Evolutionary conservation across 2,329 filamentous ascomycete genomes (phyloP).

Genomic region (Fusarium nematophilum): DNA sequence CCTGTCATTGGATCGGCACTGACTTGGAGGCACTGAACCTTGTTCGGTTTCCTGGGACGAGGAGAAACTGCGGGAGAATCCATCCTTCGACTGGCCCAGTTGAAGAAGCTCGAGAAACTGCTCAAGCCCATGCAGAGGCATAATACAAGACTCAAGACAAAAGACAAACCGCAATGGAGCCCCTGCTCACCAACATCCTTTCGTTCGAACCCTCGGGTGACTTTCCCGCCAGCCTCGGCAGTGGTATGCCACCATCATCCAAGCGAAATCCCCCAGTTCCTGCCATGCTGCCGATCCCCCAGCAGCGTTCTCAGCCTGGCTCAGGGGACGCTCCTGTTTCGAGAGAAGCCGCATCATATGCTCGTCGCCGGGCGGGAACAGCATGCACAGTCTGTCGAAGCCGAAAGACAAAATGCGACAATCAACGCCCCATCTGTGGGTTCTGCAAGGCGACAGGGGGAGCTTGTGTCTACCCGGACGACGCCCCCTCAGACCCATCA

Average conservation of each 20-base stretch:
- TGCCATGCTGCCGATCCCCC: no score
- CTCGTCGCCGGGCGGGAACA: constrained; percentile 15
- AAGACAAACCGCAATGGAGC: constrained; percentile 15
- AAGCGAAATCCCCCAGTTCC: no score
- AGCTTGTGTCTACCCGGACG: constrained; percentile 34
- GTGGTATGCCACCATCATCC: background rate
- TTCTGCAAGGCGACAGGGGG: constrained; percentile 33
- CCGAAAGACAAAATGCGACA: constrained; percentile 38
- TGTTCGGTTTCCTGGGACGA: no score
- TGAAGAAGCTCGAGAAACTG: no score
- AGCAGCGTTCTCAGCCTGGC: no score
- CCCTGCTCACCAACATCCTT: constrained; percentile 26
- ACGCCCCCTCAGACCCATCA: constrained; percentile 24
- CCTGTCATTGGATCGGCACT: no score
- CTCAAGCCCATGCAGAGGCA: no score
- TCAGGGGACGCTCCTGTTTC: background rate
- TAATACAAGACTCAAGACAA: no score
- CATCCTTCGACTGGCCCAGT: no score
- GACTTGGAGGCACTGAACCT: no score
- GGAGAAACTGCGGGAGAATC: no score
- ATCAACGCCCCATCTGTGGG: constrained; percentile 30
- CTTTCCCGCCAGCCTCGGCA: background rate
- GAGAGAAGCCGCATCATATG: background rate
- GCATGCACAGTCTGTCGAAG: constrained; percentile 26
- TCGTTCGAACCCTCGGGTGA: constrained; percentile 19